Evolutionary conservation across 2,329 filamentous ascomycete genomes (phyloP), one percentile per base, ranked within the genome.

Genomic region (Penicillium sp.): DNA sequence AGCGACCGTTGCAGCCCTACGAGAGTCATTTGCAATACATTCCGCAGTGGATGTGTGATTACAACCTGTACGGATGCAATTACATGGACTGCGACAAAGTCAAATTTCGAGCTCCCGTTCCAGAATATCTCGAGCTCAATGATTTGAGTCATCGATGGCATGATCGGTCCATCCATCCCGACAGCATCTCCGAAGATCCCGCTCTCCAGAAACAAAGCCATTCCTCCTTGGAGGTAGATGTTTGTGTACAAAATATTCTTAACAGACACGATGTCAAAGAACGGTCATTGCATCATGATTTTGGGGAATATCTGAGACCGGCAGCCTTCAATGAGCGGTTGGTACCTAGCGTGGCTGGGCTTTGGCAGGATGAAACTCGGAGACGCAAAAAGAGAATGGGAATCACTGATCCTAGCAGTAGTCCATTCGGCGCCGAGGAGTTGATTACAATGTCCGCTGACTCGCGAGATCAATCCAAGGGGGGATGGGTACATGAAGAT

Each of bases 1-100:
- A 85, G 58, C 77, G 76, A 42, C 75, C 77, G 15, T 83, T 98
- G 29, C 90, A 96, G 57, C 90, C 92, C 0, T 94, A 92, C 57
- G 92, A 98, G 65, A 88, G 85, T 12, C 93, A 98, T 60, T 64
- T 96, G 45, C 87, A 95, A 57, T 96, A 89, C 60, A 68, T 95
- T 6, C 73, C 92, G 7, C 93, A 98, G 65, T 98, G 93, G 77
- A 96, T 98, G 92, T 84, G 83, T 48, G 93, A 98, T 62, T 98
- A 93, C 70, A 98, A 95, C 59, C 71, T 98, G 50, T 96, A 94
- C 61, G 93, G 93, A 5, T 98, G 92, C 59, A 82, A 80, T 39
- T 93, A 90, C 54, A 79, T 96, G 48, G 77, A 90, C 41, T 83
- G 80, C 33, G 71, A 71, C 7, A 84, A 79, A 46, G 77, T 81